Base-by-base conservation (phyloP, 257 asterid genomes). In the Craterostigma plantagineum region DNA sequence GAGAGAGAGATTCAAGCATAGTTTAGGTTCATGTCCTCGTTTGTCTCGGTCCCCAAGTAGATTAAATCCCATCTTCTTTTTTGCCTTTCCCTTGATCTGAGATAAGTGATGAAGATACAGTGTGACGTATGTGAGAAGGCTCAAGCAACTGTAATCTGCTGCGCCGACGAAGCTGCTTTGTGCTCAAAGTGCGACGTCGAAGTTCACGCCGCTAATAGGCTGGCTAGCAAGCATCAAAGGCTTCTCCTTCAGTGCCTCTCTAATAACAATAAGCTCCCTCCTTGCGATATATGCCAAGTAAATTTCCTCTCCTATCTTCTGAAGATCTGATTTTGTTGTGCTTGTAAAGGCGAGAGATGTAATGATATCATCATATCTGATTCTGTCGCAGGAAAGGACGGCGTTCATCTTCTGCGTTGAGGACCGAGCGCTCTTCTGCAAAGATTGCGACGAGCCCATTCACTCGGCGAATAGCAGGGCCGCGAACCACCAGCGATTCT, bases 71-170 rank as follows among this genome's bases (percentile, higher is more conserved):
- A 23, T 2, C 30, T 6, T 6, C 6, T 23, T 23, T 23, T 6
- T 23, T 23, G n/a, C n/a, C 30, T 23, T 23, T 23, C 30, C 30
- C 2, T 6, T 23, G 30, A n/a, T 37, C 14, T 13, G 42, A 35
- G 16, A 35, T n/a, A 12, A 10, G 62, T 48, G 60, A 87, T 87
- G 98, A 87, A 87, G 93, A 82, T 87, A 36, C 93, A 76, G 77
- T 87, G 98, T 44, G 98, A 87, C 75, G 98, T 82, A 43, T 87
- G 98, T 56, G 98, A 87, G 75, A 87, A 71, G 53, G 92, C 95
- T 13, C 72, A 71, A 42, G 98, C 98, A 52, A 79, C 91, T 33
- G 85, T 87, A 67, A 87, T 87, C 2, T 87, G 98, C 63, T 82
- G 98, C 59, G 98, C 98, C 7, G 98, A 87, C 58, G 98, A 87